Evolutionary conservation across 768 basidiomycete species (phyloP), one percentile per base, ranked within the genome.

Genomic region (Amylocystis lapponica): DNA sequence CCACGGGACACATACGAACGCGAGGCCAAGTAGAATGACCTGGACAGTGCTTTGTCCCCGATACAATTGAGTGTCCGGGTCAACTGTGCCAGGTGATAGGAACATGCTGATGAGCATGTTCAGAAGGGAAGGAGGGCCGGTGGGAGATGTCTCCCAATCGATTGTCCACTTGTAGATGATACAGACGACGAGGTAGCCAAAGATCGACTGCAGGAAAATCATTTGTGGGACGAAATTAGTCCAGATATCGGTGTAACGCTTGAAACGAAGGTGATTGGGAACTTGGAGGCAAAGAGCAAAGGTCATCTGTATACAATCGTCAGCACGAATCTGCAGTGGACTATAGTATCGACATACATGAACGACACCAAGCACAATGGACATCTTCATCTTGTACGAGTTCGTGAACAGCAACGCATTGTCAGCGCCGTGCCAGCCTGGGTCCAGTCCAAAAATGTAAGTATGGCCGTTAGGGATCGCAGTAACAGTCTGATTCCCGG

Each of bases 301-400:
- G 14, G 95, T 92, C 96, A 99, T 99, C 95, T 99, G 51, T 19
- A 42, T 11, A 26, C 23, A 27, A 5, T 17, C n/a, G 20, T 22
- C 13, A 22, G 23, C 14, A 39, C 43, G 21, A 51, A 38, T 20
- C 14, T 39, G 2, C 3, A 25, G 4, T n/a, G n/a, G n/a, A n/a
- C n/a, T n/a, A n/a, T n/a, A n/a, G 27, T 36, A 35, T 14, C 36
- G 39, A 67, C 82, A 54, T 68, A 97, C 95, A 64, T 99, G 95
- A 47, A 87, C 86, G 51, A 99, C 94, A 62, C 96, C 96, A 41
- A 99, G 66, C 27, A 98, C 79, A 58, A 99, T 83, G 17, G 91
- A 88, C 91, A 98, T 92, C 71, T 99, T 98, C 96, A 99, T 99
- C 81, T 98, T 99, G 72, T 95, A 95, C 29, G 94, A 97, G 66